Percentiles rank a stretch among this genome's conserved stretches.
Evolutionary conservation across 345 rosid species (phyloP).

Genomic region (Abelmoschus esculentus): DNA sequence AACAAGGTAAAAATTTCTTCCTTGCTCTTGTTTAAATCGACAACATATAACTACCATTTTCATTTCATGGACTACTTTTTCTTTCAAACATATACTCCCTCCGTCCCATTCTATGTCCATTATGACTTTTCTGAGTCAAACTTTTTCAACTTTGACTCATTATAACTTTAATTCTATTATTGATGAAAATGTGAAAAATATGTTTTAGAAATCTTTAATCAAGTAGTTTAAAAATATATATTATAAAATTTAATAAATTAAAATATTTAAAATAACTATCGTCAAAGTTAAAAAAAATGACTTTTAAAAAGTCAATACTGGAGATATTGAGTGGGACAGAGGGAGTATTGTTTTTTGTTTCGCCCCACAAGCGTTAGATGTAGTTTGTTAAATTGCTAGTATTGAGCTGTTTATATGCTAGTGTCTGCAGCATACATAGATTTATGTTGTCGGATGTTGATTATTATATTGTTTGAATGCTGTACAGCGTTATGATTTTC

Average conservation of each 20-base stretch:
- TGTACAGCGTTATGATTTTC: neutral
- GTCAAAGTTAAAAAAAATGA: too few species aligned
- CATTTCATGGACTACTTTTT: neutral
- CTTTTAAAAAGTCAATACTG: too few species aligned
- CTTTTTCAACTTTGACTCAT: too few species aligned
- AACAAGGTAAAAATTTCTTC: constrained; percentile 44
- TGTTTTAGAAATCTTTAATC: too few species aligned
- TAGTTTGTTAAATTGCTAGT: constrained; percentile 3
- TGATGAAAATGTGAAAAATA: too few species aligned
- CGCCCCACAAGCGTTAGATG: neutral
- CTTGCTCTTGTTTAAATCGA: neutral
- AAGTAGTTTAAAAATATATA: too few species aligned
- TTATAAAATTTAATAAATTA: too few species aligned
- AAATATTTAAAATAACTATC: too few species aligned
- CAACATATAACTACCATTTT: neutral
- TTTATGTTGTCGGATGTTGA: neutral
- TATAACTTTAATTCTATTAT: too few species aligned
- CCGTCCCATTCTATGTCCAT: too few species aligned
- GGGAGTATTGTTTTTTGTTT: neutral
- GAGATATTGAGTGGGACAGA: too few species aligned
- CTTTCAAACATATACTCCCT: neutral
- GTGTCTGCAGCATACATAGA: neutral
- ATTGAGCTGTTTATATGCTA: neutral
- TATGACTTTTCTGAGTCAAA: too few species aligned
- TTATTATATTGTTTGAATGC: neutral